Evolutionary conservation across 2,329 filamentous ascomycete genomes (phyloP).

Genomic region (Alternaria sp.): DNA sequence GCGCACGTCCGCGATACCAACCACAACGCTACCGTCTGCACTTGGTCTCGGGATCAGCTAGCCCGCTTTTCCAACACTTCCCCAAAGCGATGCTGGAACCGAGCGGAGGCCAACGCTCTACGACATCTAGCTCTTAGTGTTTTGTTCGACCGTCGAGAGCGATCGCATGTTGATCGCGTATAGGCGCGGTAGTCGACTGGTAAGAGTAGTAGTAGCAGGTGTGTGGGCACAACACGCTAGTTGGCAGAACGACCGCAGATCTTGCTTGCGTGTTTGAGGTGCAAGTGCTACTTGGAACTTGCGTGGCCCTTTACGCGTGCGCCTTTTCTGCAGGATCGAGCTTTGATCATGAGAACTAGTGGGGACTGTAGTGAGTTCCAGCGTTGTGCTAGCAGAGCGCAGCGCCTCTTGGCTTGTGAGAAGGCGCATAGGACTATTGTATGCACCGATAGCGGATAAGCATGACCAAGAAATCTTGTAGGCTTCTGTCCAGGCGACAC

Average conservation of each 20-base stretch:
- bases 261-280: slow-evolving; percentile 1
- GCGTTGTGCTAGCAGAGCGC: background rate
- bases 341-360: slow-evolving; percentile 8
- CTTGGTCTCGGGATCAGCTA: background rate
- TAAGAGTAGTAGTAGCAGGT: background rate
- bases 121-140: background rate
- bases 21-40: background rate
- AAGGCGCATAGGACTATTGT: background rate
- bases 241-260: background rate
- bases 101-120: background rate
- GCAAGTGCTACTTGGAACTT: background rate
- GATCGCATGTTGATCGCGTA: background rate
- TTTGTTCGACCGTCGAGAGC: background rate
- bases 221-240: background rate
- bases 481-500: background rate
- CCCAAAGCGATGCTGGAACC: background rate
- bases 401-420: background rate
- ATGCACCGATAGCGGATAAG: background rate
- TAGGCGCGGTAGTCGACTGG: background rate
- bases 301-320: slow-evolving; percentile 8
- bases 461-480: background rate
- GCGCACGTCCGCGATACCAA: background rate
- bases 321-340: slow-evolving; percentile 1
- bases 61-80: background rate
- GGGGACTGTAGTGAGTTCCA: background rate